Evolutionary conservation across 345 rosid genomes (phyloP), one percentile per base, ranked within the genome.

Genomic region (Aquilaria sinensis): DNA sequence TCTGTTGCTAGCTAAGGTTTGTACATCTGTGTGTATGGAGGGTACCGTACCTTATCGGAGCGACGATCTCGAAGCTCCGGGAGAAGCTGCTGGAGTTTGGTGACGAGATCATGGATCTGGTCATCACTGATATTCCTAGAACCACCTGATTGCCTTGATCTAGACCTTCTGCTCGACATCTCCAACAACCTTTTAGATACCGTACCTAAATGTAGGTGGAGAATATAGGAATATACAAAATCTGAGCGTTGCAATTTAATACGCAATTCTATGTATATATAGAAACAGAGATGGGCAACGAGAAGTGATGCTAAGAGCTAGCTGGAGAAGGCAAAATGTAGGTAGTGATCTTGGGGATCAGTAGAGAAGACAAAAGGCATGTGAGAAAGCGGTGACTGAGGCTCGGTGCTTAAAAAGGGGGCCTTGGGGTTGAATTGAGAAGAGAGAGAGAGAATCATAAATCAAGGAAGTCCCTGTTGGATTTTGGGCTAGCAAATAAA

Each of bases 31-130:
- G 2, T 3, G 15, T 47, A 37, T 31, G 58, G 13, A 16, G 3
- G 9, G 16, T 2, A 5, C 0, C 23, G 31, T 71, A 89, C 96
- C 91, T 85, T 85, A 67, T 81, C 89, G 11, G 96, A 80, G 53
- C 84, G 79, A 43, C 82, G 74, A 58, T 70, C 80, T 12, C 87
- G 81, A 69, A 89, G 77, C 80, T 89, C 93, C 29, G 96, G 96
- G 53, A 87, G 88, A 70, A 92, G 91, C 53, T 85, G 93, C 63
- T 89, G 96, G 66, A 92, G 77, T 78, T 81, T 87, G 61, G 91
- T 65, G 61, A 92, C 89, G 60, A 92, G 96, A 75, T 92, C 96
- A 68, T 80, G 76, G 80, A 92, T 87, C 84, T 92, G 98, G 67
- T 89, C 98, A 60, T 92, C 96, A 5, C 76, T 75, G 77, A 92